These are phyloP conservation scores for Phytophthora syringae DNA, from an alignment of 352 stramenopile species.

Conservation along the genomic window DNA sequence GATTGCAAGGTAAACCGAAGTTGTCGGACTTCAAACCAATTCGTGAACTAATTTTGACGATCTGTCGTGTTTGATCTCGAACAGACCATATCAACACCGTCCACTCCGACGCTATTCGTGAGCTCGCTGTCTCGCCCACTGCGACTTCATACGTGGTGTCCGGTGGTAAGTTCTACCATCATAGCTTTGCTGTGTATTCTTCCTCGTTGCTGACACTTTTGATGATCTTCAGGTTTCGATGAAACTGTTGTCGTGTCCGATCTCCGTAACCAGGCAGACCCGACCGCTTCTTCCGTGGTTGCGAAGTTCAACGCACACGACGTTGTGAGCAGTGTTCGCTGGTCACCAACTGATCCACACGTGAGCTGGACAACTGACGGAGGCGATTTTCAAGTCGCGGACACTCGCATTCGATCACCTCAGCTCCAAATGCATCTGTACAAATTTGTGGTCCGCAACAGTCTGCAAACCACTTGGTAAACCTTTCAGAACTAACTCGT, in stretches of 20 bases:
- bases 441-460: constrained; percentile 33
- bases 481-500: background rate
- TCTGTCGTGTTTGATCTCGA: background rate
- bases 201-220: background rate
- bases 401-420: constrained; percentile 47
- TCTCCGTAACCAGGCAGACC: constrained; percentile 51
- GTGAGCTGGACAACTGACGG: constrained; percentile 87
- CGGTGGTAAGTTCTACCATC: constrained; percentile 1
- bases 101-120: constrained; percentile 78
- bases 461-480: background rate
- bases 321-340: constrained; percentile 84
- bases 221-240: constrained; percentile 64
- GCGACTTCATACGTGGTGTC: constrained; percentile 31
- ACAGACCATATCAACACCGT: constrained; percentile 62
- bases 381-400: constrained; percentile 73
- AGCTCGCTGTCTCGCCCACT: constrained; percentile 55
- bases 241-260: constrained; percentile 80
- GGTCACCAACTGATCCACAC: constrained; percentile 49
- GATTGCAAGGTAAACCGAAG: constrained; percentile 41
- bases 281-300: constrained; percentile 40
- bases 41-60: background rate
- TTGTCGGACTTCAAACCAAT: background rate
- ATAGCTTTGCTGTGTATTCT: background rate
- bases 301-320: constrained; percentile 76
- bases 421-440: constrained; percentile 49